Base-by-base conservation (phyloP, 2,329 filamentous ascomycete genomes). In the Nannizziopsis barbatae region DNA sequence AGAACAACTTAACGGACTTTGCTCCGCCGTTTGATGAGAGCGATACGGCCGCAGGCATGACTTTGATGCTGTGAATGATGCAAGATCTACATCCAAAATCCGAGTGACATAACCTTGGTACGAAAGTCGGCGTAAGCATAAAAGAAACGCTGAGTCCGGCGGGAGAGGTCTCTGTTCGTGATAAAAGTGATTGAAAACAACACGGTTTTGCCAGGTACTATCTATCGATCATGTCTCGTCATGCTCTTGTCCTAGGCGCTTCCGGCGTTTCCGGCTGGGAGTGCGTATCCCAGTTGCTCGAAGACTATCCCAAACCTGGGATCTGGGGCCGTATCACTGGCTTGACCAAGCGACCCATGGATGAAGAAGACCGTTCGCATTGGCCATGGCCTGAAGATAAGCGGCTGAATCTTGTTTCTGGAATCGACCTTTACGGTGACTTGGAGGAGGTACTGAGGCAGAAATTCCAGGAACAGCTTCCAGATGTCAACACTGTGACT, bases 201-300 rank as follows among this genome's bases (percentile, higher is more conserved):
- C 7, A 27, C 22, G 3, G 22, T 27, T 27, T 27, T 7, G 3
- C 22, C 22, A 27, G 22, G 22, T 27, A 4, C 7, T 27, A 3
- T 27, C 22, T 27, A 27, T 27, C 39, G 20, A 20, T 9, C 18
- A 46, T 46, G 44, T 39, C 14, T 31, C 45, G 38, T 20, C 52
- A 67, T 47, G 68, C 66, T 3, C 56, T 69, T 10, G 62, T 71
- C 15, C 70, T 69, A 42, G 69, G 69, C 33, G 64, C 62, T 39
- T 67, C 64, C 5, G 68, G 69, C 9, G 66, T 72, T 31, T 64
- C 60, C 47, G 68, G 67, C 38, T 72, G 67, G 69, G 63, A 67
- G 7, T 60, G 69, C 36, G 59, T 67, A 18, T 67, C 71, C 46
- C 61, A 67, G 41, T 53, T 69, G 7, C 52, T 62, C 2, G 54